Evolutionary conservation across 768 basidiomycete genomes (phyloP).

Genomic region (Kwoniella sp.): DNA sequence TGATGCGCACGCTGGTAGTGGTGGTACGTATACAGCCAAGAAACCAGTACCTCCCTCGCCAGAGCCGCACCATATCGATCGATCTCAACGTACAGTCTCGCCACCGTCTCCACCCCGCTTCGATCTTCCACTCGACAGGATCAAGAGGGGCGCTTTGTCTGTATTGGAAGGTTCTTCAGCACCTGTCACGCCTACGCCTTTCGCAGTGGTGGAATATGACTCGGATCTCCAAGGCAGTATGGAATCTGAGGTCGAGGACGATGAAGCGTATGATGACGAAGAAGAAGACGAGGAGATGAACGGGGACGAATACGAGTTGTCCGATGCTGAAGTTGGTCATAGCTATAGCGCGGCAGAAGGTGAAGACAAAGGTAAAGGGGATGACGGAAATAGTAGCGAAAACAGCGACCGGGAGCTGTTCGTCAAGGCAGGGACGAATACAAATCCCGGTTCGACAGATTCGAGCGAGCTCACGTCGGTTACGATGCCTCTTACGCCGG

Average conservation of each 20-base stretch:
- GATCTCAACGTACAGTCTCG: background rate
- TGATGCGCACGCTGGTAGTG: background rate
- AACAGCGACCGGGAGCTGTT: background rate
- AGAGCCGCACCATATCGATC: constrained; percentile 4
- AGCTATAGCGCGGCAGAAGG: background rate
- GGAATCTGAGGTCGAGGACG: too few species aligned
- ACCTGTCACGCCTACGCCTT: background rate
- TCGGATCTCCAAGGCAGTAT: too few species aligned
- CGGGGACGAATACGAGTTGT: background rate
- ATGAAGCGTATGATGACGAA: background rate
- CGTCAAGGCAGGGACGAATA: background rate
- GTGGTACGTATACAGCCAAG: background rate
- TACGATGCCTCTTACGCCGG: background rate
- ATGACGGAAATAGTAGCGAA: too few species aligned
- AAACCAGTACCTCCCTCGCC: constrained; percentile 1
- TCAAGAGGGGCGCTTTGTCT: background rate
- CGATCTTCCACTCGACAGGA: background rate
- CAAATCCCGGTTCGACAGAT: background rate
- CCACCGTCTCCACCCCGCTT: constrained; percentile 1
- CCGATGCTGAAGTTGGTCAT: background rate
- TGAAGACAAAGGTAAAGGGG: background rate
- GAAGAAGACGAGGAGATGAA: background rate
- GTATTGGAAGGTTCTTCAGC: background rate
- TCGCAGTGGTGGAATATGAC: too few species aligned
- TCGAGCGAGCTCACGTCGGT: background rate